Base-by-base conservation (phyloP, 352 stramenopile species). In the Pythium angustatum region DNA sequence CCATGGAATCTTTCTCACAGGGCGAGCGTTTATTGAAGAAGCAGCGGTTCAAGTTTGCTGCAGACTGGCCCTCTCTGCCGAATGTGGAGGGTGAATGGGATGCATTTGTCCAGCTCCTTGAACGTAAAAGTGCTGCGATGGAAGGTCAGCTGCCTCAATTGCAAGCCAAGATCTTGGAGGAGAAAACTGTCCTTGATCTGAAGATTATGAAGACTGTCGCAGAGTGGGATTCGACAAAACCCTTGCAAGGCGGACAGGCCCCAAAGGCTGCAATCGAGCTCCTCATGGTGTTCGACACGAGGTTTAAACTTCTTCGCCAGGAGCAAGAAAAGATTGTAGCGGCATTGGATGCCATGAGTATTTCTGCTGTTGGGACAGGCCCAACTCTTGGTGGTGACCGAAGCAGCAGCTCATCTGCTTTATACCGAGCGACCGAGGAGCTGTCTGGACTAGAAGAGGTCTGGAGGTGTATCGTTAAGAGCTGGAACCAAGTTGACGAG, bases 31-130 rank as follows among this genome's bases (percentile, higher is more conserved):
- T 99, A 54, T 70, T 99, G 24, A 98, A 98, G 72, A 91, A 97
- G 27, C 97, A 99, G 72, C 85, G 97, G 19, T 98, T 98, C 76
- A 76, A 90, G 52, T 99, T 99, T 55, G 80, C 85, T 22, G 55
- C 83, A 7, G 96, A 99, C 61, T 99, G 98, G 98, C 88, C 98
- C 30, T 98, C 98, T 51, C 81, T 96, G 2, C 96, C 94, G 30
- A 94, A 98, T 64, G 85, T 99, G 7, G 92, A 98, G 77, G 97
- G 96, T 56, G 96, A 99, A 36, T 98, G 97, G 82, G 92, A 98
- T 68, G 94, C 98, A 51, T 96, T 99, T 59, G 71, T 89, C 17
- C 88, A 97, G 58, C 68, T 97, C 19, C 75, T 97, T 2, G 83
- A 96, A 38, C 77, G 91, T 27, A 96, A 97, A 63, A 96, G 78